A percentile compares a stretch with the other conserved stretches of the same genome.
Conservation (phyloP, 2,329 filamentous ascomycete genomes). For the Magnaporthiopsis rhizophila region DNA sequence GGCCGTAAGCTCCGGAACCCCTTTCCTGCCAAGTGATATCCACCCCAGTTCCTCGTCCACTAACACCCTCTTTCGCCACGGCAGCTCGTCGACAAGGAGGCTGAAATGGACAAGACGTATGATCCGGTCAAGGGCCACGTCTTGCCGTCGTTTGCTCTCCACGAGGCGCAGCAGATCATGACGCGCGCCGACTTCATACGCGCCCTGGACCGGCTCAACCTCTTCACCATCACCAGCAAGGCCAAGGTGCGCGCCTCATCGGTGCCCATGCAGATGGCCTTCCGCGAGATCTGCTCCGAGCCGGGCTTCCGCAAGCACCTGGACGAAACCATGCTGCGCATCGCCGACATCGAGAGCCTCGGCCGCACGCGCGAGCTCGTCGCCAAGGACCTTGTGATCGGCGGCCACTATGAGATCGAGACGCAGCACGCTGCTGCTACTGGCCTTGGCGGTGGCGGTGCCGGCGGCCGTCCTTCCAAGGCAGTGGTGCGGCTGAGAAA, state of each 20-base stretch:
- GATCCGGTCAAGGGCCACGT: conserved; percentile 61
- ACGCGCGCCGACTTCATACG: conserved; percentile 92
- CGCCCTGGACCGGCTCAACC: conserved; percentile 83
- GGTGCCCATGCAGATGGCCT: conserved; percentile 92
- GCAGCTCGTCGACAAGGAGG: conserved; percentile 69
- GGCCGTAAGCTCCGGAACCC: conserved; percentile 31
- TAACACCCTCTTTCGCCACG: not conserved
- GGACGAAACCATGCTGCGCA: conserved; percentile 74
- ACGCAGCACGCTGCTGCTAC: not conserved
- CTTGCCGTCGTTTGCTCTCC: conserved; percentile 72
- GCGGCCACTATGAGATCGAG: conserved; percentile 67
- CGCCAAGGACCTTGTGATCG: conserved; percentile 84
- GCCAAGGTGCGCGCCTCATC: conserved; percentile 87
- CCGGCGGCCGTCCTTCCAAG: not conserved
- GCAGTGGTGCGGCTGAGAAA: conserved; percentile 2
- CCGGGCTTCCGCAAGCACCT: conserved; percentile 76
- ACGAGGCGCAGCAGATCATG: conserved; percentile 86
- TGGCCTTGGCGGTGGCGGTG: not conserved
- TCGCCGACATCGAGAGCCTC: conserved; percentile 86
- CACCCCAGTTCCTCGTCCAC: not conserved
- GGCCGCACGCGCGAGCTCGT: conserved; percentile 91
- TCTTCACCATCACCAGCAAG: conserved; percentile 86
- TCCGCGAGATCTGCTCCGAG: conserved; percentile 70
- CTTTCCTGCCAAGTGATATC: not conserved
- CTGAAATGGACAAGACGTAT: conserved; percentile 57